Evolutionary conservation across 176 grass and related monocot species (phyloP).

Genomic region (Raddia distichophylla): DNA sequence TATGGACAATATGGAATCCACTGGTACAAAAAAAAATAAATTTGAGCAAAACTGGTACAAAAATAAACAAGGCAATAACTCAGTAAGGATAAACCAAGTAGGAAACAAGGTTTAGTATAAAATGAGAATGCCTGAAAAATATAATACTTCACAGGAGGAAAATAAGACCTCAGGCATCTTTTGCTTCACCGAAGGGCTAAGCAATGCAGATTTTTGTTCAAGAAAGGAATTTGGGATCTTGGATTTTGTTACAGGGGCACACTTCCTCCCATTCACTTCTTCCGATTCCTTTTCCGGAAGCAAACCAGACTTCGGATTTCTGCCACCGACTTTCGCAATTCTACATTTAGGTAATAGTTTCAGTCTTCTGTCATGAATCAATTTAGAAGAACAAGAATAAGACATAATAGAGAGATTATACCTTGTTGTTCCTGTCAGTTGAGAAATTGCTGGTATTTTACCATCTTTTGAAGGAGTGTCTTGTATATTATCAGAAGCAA

Average conservation of each 20-base stretch:
- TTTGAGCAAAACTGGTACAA: not conserved
- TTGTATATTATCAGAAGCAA: slow-evolving; percentile 47
- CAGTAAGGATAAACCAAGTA: slow-evolving; percentile 32
- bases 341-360: slow-evolving; percentile 51
- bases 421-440: slow-evolving; percentile 54
- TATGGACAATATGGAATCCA: too few relatives aligned
- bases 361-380: slow-evolving; percentile 34
- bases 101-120: slow-evolving; percentile 30
- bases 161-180: slow-evolving; percentile 59
- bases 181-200: slow-evolving; percentile 57
- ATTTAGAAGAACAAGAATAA: slow-evolving; percentile 22
- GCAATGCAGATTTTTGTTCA: slow-evolving; percentile 51
- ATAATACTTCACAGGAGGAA: slow-evolving; percentile 30
- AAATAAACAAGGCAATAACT: slow-evolving; percentile 30
- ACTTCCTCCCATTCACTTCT: slow-evolving; percentile 46
- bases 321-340: slow-evolving; percentile 51
- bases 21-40: too few relatives aligned
- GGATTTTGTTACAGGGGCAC: slow-evolving; percentile 40
- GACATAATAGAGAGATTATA: slow-evolving; percentile 39
- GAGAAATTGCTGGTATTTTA: slow-evolving; percentile 40
- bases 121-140: slow-evolving; percentile 24
- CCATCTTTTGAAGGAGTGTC: slow-evolving; percentile 43
- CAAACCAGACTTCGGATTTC: slow-evolving; percentile 42
- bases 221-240: slow-evolving; percentile 30
- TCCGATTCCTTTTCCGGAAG: slow-evolving; percentile 44